Evolutionary conservation across 2,329 filamentous ascomycete genomes (phyloP).

Genomic region (Rhynchosporium agropyri): DNA sequence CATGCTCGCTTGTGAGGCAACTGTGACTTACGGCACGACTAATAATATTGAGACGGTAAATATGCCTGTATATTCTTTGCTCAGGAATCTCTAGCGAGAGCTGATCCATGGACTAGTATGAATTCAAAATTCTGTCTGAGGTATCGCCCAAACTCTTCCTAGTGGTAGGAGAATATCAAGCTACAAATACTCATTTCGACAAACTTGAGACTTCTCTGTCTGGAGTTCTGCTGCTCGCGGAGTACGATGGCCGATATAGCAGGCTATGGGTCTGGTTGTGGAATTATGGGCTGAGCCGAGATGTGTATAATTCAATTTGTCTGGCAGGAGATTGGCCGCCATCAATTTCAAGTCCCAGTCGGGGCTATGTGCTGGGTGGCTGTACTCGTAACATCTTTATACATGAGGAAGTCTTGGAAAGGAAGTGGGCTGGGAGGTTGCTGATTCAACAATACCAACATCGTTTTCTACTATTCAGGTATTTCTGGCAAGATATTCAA

Average conservation of each 20-base stretch:
- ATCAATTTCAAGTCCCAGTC: background rate
- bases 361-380: slow-evolving; percentile 10
- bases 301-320: slow-evolving; percentile 9
- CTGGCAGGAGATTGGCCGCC: slow-evolving; percentile 9
- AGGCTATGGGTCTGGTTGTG: slow-evolving; percentile 17
- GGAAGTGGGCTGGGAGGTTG: slow-evolving; percentile 14
- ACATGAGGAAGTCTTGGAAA: slow-evolving; percentile 11
- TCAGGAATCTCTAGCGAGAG: background rate
- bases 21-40: background rate
- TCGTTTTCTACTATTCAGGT: slow-evolving; percentile 1
- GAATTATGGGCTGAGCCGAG: slow-evolving; percentile 15
- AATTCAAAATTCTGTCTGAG: slow-evolving; percentile 6
- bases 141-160: slow-evolving; percentile 7
- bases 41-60: background rate
- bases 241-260: slow-evolving; percentile 14
- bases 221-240: slow-evolving; percentile 12
- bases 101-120: slow-evolving; percentile 1
- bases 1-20: background rate
- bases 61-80: slow-evolving; percentile 1
- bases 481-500: slow-evolving; percentile 13
- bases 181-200: slow-evolving; percentile 1
- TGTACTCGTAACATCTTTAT: background rate
- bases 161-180: slow-evolving; percentile 11
- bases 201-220: slow-evolving; percentile 11
- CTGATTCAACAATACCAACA: slow-evolving; percentile 10